Conservation (phyloP, 1,139 yeast genomes). For the Candida sojae region DNA sequence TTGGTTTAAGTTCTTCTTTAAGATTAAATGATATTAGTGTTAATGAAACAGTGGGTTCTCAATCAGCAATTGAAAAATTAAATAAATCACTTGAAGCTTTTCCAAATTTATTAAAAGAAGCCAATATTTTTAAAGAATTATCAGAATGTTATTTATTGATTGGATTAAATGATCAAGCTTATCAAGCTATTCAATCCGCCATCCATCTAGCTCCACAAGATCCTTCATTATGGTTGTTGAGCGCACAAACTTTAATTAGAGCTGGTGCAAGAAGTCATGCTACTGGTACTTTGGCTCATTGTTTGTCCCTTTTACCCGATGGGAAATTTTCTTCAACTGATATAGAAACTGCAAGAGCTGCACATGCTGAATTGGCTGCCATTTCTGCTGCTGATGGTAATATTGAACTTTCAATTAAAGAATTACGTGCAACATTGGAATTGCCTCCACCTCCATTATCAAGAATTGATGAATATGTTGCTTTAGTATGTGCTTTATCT, state of each 20-base stretch:
- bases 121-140: slow-evolving; percentile 46
- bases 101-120: slow-evolving; percentile 34
- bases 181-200: slow-evolving; percentile 48
- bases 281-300: slow-evolving; percentile 44
- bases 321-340: slow-evolving; percentile 28
- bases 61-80: slow-evolving; percentile 44
- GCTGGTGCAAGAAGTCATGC: slow-evolving; percentile 48
- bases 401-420: slow-evolving; percentile 47
- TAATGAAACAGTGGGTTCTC: slow-evolving; percentile 43
- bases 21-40: slow-evolving; percentile 37
- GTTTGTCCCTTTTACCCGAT: slow-evolving; percentile 43
- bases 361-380: slow-evolving; percentile 56
- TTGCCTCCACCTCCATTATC: slow-evolving; percentile 51
- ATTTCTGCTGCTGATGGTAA: slow-evolving; percentile 54
- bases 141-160: slow-evolving; percentile 50
- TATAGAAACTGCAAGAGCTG: slow-evolving; percentile 50
- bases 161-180: slow-evolving; percentile 54
- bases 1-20: slow-evolving; percentile 43
- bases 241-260: slow-evolving; percentile 48
- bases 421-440: slow-evolving; percentile 49
- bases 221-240: slow-evolving; percentile 46
- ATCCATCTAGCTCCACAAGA: slow-evolving; percentile 44
- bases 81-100: slow-evolving; percentile 36
- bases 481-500: slow-evolving; percentile 54
- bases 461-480: slow-evolving; percentile 46